Percentiles rank a stretch among this genome's conserved stretches.
These are phyloP conservation scores for Kingdonia uniflora DNA, from an alignment of 164 flowering plant genomes.

Conservation along the genomic window DNA sequence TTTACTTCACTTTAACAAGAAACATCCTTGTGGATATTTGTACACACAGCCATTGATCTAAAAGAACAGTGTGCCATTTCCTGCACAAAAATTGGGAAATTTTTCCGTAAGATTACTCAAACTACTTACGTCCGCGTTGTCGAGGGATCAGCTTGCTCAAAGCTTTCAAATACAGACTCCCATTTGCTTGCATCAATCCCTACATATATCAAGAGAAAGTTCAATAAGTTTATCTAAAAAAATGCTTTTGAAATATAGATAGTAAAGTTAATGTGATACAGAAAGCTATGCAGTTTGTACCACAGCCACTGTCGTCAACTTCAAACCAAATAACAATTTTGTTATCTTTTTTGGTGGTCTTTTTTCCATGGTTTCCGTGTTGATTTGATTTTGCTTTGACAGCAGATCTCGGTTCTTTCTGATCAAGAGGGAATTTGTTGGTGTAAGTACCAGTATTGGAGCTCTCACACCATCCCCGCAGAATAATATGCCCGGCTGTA, in stretches of 20 bases:
- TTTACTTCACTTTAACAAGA: no score
- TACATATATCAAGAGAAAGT: conserved; percentile 10
- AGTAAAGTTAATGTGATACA: conserved; percentile 1
- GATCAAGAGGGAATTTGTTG: conserved; percentile 17
- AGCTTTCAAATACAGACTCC: conserved; percentile 98
- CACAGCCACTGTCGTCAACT: conserved; percentile 96
- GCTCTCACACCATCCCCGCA: conserved; percentile 86
- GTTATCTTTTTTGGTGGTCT: conserved; percentile 40
- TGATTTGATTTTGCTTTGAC: conserved; percentile 39
- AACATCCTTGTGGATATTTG: no score
- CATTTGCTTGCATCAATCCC: conserved; percentile 97
- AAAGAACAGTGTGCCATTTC: no score
- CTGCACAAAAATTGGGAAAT: no score
- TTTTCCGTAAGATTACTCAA: not conserved
- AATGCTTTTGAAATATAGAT: not conserved
- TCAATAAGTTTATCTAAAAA: not conserved
- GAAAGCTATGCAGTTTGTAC: conserved; percentile 28
- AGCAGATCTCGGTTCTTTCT: conserved; percentile 25
- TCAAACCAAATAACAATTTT: conserved; percentile 70
- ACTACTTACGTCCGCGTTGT: conserved; percentile 77
- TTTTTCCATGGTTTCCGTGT: conserved; percentile 30
- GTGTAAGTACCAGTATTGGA: conserved; percentile 12
- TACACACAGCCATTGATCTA: no score
- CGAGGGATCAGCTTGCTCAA: conserved; percentile 98
- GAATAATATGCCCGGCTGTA: conserved; percentile 79